phyloP scores from a whole-genome alignment of 2,329 filamentous ascomycete species.

The Apiospora phragmitis region DNA sequence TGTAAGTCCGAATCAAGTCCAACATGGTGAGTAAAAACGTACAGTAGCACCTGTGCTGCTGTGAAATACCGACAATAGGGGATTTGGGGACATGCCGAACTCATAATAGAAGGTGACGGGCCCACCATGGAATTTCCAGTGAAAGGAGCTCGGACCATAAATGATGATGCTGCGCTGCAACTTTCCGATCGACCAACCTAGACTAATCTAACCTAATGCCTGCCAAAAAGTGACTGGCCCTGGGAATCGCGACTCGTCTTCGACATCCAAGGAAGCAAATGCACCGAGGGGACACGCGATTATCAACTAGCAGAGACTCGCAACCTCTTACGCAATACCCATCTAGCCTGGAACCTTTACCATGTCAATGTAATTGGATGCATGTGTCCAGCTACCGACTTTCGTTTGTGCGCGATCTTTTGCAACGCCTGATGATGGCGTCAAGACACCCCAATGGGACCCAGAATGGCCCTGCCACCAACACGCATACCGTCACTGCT shows the following conservation, averaged over 20 bases:
- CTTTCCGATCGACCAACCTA: neutral
- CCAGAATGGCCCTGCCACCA: conserved; percentile 20
- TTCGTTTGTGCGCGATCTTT: conserved; percentile 10
- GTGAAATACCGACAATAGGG: no score
- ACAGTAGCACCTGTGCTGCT: no score
- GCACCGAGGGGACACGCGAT: neutral
- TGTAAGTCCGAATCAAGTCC: no score
- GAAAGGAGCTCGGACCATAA: conserved; percentile 6
- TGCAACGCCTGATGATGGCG: conserved; percentile 27
- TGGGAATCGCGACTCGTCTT: neutral
- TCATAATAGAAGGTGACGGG: neutral
- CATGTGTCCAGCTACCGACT: conserved; percentile 3
- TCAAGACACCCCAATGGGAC: conserved; percentile 20
- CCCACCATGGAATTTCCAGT: conserved; percentile 6
- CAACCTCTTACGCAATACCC: neutral
- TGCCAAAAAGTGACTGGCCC: neutral
- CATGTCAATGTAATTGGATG: conserved; percentile 7
- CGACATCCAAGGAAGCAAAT: neutral
- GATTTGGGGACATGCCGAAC: neutral
- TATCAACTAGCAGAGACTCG: neutral
- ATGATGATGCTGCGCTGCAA: conserved; percentile 6
- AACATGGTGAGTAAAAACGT: no score
- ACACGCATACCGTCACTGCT: conserved; percentile 63
- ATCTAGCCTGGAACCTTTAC: neutral
- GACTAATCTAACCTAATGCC: neutral